Evolutionary conservation across 1,284 basidiomycete genomes (phyloP).

Genomic region (Tilletia walkeri): DNA sequence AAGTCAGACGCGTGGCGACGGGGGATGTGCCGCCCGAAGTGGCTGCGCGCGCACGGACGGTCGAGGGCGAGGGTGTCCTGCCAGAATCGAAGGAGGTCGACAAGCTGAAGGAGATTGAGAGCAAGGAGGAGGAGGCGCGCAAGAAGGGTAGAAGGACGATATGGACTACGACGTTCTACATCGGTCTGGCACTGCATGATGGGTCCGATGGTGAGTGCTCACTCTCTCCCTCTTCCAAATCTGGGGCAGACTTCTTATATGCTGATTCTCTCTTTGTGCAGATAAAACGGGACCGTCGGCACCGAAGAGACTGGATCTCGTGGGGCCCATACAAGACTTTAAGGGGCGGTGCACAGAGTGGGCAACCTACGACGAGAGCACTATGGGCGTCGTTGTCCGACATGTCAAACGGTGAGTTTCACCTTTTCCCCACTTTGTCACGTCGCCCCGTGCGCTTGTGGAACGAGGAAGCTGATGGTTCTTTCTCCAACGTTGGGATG

Average conservation of each 20-base stretch:
- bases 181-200: conserved; percentile 66
- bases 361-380: conserved; percentile 88
- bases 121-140: conserved; percentile 62
- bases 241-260: not conserved
- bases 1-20: conserved; percentile 50
- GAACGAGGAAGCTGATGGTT: no score
- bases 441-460: no score
- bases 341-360: conserved; percentile 91
- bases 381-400: conserved; percentile 91
- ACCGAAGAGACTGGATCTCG: conserved; percentile 81
- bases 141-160: conserved; percentile 69
- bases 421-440: not conserved
- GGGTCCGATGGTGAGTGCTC: conserved; percentile 4
- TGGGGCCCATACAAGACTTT: conserved; percentile 93
- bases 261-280: conserved; percentile 1
- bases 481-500: not conserved
- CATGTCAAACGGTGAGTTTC: conserved; percentile 78
- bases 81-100: conserved; percentile 35
- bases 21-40: conserved; percentile 50
- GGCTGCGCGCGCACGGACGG: conserved; percentile 44
- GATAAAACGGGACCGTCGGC: conserved; percentile 21
- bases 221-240: not conserved
- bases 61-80: conserved; percentile 26
- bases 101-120: conserved; percentile 11
- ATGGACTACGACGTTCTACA: conserved; percentile 92